phyloP scores from a whole-genome alignment of 805 yeast genomes.

The Candida suzukii region DNA sequence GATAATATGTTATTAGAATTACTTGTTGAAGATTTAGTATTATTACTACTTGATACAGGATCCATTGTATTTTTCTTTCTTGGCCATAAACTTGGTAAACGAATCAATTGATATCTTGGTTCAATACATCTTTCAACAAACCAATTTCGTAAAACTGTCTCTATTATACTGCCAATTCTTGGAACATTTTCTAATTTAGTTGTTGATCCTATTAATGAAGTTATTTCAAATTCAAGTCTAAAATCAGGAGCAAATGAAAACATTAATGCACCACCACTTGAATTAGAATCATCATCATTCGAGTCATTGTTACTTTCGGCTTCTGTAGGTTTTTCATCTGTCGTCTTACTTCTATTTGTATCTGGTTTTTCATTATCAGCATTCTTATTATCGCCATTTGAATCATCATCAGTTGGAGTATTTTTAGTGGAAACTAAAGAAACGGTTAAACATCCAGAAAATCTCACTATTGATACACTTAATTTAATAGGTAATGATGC shows the following conservation, averaged over 20 bases:
- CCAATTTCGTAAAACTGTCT: constrained; percentile 77
- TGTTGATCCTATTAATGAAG: constrained; percentile 85
- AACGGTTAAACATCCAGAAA: constrained; percentile 83
- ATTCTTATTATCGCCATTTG: not conserved
- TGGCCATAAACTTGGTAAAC: constrained; percentile 87
- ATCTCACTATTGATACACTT: constrained; percentile 82
- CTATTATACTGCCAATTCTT: constrained; percentile 78
- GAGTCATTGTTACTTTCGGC: constrained; percentile 4
- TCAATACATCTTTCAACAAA: constrained; percentile 89
- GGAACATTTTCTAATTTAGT: constrained; percentile 92
- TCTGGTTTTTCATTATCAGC: constrained; percentile 8
- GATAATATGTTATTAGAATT: not conserved
- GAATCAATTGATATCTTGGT: constrained; percentile 83
- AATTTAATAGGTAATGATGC: constrained; percentile 84
- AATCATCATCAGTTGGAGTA: too few relatives aligned
- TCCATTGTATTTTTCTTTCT: constrained; percentile 50
- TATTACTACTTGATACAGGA: constrained; percentile 6
- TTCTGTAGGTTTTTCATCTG: constrained; percentile 4
- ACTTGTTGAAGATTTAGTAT: not conserved
- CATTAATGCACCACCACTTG: constrained; percentile 34
- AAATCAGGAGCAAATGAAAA: constrained; percentile 91
- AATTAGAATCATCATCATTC: not conserved
- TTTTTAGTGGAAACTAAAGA: constrained; percentile 45
- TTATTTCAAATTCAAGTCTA: constrained; percentile 79
- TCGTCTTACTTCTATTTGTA: constrained; percentile 6